Evolutionary conservation across 495 filamentous ascomycete species (phyloP), one percentile per base, ranked within the genome.

Genomic region (Aspergillus sparsus): DNA sequence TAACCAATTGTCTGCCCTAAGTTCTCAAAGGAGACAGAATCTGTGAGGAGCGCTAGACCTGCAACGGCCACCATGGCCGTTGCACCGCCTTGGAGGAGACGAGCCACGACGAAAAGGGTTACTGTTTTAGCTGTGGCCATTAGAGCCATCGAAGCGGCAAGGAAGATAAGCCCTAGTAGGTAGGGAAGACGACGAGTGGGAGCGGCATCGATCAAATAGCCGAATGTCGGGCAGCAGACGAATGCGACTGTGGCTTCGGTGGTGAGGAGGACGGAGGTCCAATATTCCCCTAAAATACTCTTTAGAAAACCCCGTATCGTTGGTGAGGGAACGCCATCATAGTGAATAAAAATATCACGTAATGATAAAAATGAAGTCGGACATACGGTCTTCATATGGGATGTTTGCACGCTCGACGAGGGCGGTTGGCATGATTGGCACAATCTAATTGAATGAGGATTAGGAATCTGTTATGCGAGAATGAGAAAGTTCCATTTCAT

Each of bases 1-100:
- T 71, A 76, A 33, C 80, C 72, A 56, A 84, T 81, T 37, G 73
- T 78, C 66, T 85, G 83, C 3, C 85, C 84, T 44, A 87, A 63
- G 45, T 82, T 81, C 46, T 82, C 72, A 13, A 78, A 77, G 0
- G 82, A 77, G 16, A 88, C 84, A 10, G 84, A 83, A 62, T 87
- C 83, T 12, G 83, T 68, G n/a, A 83, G 71, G 50, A 88, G 68
- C 0, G 86, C 83, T 21, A 89, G 69, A 1, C 85, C 84, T 16
- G 86, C 79, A 0, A 86, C 86, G 77, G 84, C 86, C 0, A 89
- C 86, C 42, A 86, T 76, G 3, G 85, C 86, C 5, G 78, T 82
- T 61, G 83, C 84, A 5, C 81, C 69, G 6, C 87, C 86, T 67
- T 90, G 85, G 16, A 89, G 66, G 7, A 88, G 57, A 21, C 87